Percentiles rank a stretch among this genome's conserved stretches.
Conservation (phyloP, 257 asterid species). For the Salvia rosmarinus region DNA sequence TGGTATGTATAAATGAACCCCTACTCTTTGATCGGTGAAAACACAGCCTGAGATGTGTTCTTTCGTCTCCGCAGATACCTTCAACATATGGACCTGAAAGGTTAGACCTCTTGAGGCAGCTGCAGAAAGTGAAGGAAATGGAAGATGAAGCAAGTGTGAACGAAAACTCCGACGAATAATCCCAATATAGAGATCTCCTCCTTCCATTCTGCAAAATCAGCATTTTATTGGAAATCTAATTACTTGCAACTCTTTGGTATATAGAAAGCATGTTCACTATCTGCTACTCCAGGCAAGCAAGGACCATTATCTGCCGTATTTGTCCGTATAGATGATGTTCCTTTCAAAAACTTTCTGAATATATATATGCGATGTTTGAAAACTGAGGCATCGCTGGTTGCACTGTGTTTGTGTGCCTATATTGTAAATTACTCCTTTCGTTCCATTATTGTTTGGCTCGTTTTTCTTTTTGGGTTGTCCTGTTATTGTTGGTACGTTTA, state of each 20-base stretch:
- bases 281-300: no score
- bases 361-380: slow-evolving; percentile 50
- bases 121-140: slow-evolving; percentile 90
- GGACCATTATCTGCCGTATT: no score
- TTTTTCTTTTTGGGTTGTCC: no score
- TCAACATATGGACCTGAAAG: slow-evolving; percentile 95
- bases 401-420: slow-evolving; percentile 38
- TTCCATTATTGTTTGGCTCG: no score
- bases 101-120: slow-evolving; percentile 88
- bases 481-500: no score
- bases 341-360: slow-evolving; percentile 47
- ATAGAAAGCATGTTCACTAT: neutral
- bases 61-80: slow-evolving; percentile 68
- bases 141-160: slow-evolving; percentile 57
- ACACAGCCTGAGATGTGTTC: slow-evolving; percentile 30
- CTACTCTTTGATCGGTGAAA: slow-evolving; percentile 6
- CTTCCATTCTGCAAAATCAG: neutral
- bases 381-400: slow-evolving; percentile 36
- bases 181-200: slow-evolving; percentile 20
- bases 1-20: slow-evolving; percentile 56
- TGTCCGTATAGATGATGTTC: neutral
- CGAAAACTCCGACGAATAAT: slow-evolving; percentile 55
- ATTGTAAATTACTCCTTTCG: no score
- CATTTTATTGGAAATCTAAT: neutral
- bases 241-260: neutral